Base-by-base conservation (phyloP, 805 yeast species). In the Saccharomycopsis fermentans region DNA sequence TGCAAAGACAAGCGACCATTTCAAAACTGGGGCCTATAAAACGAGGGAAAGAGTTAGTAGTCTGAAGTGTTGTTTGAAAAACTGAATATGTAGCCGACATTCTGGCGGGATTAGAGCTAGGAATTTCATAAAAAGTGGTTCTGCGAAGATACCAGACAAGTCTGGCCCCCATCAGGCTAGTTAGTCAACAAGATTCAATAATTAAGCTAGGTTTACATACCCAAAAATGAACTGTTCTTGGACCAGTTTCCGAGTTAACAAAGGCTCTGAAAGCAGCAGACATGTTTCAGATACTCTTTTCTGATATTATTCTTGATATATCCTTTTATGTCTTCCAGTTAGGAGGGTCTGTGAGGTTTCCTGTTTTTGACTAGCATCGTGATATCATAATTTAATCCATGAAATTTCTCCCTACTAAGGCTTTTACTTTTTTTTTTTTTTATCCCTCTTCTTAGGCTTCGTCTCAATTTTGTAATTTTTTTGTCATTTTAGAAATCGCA, bases 141-240 rank as follows among this genome's bases (percentile, higher is more conserved):
- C 12, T 32, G 35, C 12, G 8, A n/a, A 43, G 24, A 2, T 21
- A 9, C 50, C 12, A 8, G n/a, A 6, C 29, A 16, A 14, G 24
- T 43, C 12, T 32, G 35, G 35, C 35, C 50, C 29, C 24, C 24
- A 6, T 26, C 26, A 14, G 26, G 29, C 6, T n/a, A 35, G 35
- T 19, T 5, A 26, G 24, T 14, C 21, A 26, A 24, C 16, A 29
- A 36, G 12, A 8, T 35, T 35, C 29, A 36, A 40, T 24, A 6
- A 24, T n/a, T n/a, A n/a, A n/a, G n/a, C n/a, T n/a, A 32, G 17
- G 26, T 32, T 9, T 19, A 58, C 61, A n/a, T 72, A 81, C 95
- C 99, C 99, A 92, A 74, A 92, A 92, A 70, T 92, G 99, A 58
- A 94, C 91, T n/a, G 99, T 92, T 70, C 75, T 84, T 47, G 99